These are phyloP conservation scores for Dalbergia oliveri DNA, from an alignment of 306 rosid genomes.

Conservation along the genomic window DNA sequence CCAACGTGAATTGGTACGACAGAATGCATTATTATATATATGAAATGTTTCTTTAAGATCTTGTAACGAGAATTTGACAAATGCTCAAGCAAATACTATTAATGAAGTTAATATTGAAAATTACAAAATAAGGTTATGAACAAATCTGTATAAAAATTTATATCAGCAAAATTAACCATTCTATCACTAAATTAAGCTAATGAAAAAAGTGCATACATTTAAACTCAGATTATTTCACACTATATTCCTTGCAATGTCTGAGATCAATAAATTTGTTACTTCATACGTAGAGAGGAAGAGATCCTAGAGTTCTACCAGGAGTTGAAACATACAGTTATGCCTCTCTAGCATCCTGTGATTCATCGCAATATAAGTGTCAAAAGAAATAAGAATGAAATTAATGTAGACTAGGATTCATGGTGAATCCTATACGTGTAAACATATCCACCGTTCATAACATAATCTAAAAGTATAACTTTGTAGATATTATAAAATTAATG, in stretches of 20 bases:
- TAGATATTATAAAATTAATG: neutral
- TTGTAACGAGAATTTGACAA: too few species aligned
- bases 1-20: too few species aligned
- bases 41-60: too few species aligned
- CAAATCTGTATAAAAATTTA: neutral
- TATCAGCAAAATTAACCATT: neutral
- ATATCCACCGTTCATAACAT: neutral
- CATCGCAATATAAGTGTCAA: neutral
- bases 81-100: too few species aligned
- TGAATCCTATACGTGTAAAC: neutral
- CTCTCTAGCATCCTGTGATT: neutral
- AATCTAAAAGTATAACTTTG: too few species aligned
- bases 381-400: too few species aligned
- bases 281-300: neutral
- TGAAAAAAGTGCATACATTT: too few species aligned
- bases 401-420: neutral
- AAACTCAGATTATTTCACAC: neutral
- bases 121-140: neutral
- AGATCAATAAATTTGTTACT: neutral
- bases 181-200: neutral
- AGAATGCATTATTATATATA: too few species aligned
- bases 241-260: too few species aligned
- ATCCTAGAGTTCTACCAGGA: neutral
- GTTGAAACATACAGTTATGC: neutral
- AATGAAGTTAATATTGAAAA: too few species aligned